Base-by-base conservation (phyloP, 176 grass and related monocot species). In the Triticum turgidum region DNA sequence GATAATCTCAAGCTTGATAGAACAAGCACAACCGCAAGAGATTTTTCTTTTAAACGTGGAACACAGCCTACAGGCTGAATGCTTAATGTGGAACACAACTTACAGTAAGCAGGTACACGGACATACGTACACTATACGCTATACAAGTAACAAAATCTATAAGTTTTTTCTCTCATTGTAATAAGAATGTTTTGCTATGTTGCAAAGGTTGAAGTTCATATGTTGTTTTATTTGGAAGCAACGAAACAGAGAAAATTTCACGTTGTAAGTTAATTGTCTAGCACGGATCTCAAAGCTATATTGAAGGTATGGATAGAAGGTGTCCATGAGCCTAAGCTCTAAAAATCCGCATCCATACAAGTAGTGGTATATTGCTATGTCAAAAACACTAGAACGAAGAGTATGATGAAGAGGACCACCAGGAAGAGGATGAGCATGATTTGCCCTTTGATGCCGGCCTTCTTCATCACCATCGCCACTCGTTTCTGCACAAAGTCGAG, bases 401-500 rank as follows among this genome's bases (percentile, higher is more conserved):
- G 97, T 88, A 98, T 83, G 29, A 98, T 94, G 77, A 98, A 98
- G 10, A 98, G 80, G 62, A 93, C 76, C 20, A 94, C 76, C 72
- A 96, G 93, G 86, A 99, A 94, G 22, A 80, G 85, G 77, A 99
- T 96, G 90, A 99, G 71, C 90, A 96, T 80, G 27, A 94, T 88
- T 82, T 96, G 94, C 65, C 92, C 94, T 74, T 99, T 99, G 11
- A 91, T 94, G 52, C 97, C 86, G 7, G 94, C 94, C 87, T 99
- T 99, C 80, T 96, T 99, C 94, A 99, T 94, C 20, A 96, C 90
- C 89, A 91, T 94, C 6, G 90, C 92, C 75, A 99, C 94, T 81
- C 82, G 92, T 92, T 94, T 99, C 97, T 99, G 94, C 79, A 98
- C 97, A 65, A 98, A 94, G 69, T 96, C 94, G 29, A 98, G 97